Base-by-base conservation (phyloP, 345 rosid genomes). In the Bruguiera parviflora region DNA sequence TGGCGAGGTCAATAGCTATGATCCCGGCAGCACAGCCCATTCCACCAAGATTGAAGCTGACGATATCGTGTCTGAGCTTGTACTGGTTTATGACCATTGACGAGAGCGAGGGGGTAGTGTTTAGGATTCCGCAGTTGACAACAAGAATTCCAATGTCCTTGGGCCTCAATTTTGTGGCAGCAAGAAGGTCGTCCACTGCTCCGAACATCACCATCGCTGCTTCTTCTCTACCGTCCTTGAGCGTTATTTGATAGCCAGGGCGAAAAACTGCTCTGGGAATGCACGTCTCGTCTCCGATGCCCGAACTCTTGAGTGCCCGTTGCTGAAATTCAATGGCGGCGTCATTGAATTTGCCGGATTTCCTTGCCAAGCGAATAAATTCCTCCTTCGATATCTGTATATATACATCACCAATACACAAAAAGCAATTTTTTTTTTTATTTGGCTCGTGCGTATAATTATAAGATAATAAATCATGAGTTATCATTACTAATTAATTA, bases 21-120 rank as follows among this genome's bases (percentile, higher is more conserved):
- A 87, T 77, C n/a, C 95, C 95, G 0, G 92, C 92, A 15, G 91
- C 73, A 43, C 97, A 89, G 0, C 96, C 91, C 97, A 87, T 91
- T 16, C 92, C 97, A 32, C 91, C 92, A 19, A 91, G 85, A 67
- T 89, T 89, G 82, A 80, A 89, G 85, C 86, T 89, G 53, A 78
- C 81, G 56, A 89, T 81, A 65, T 85, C 71, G 21, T 87, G 89
- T 70, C 83, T 63, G 31, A 89, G 81, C 78, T 87, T 91, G 69
- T 86, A 91, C 71, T 82, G 88, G 67, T 89, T 91, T 49, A 91
- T 85, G 18, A 91, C 74, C 92, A 84, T 89, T 31, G 96, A 76
- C 0, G 97, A 84, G 18, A 87, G 75, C 24, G 91, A 89, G 0
- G 96, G 92, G 0, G 91, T 86, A 0, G 96, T 82, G 61, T 86